Evolutionary conservation across 192 early-diverging fungal genomes (phyloP), one percentile per base, ranked within the genome.

Genomic region (Backusella australiensis): DNA sequence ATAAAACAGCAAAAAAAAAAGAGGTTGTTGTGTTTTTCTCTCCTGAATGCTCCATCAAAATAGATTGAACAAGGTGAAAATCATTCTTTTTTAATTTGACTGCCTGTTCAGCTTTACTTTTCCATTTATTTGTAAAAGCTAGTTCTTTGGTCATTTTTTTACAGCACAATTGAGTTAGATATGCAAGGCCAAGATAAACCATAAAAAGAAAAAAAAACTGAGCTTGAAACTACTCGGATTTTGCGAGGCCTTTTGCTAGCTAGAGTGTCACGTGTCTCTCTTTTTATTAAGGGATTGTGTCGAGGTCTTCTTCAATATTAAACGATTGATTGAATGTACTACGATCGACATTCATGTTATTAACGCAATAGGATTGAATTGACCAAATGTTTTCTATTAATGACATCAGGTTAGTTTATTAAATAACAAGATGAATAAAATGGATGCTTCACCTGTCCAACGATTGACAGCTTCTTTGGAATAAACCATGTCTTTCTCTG

Each of bases 391-490:
- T 96, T 34, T 95, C 94, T 84, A n/a, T 29, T 3, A 4, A 35
- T 1, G 0, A 21, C 4, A 34, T 3, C 1, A 23, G n/a, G 8
- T 73, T 23, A 75, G 66, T 26, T 72, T 6, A 32, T 11, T 11
- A 23, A 32, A 32, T 32, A 32, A 3, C 21, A 15, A 23, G 19
- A 32, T 35, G 41, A 63, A 39, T 38, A 46, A 29, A 29, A 14
- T 4, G 11, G 42, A 44, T 17, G 15, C 15, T 17, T 42, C 85
- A 91, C 90, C 91, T 83, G 94, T 96, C 95, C 95, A 96, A 12
- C 93, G 86, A 79, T 96, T 96, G 9, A 91, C 93, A 4, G 92
- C 91, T 35, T 91, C 91, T 39, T 89, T 89, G 14, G 94, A 93
- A 5, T 81, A 53, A 66, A 80, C 34, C 0, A 88, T 83, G 5